These are phyloP conservation scores for Larix sibirica DNA, from an alignment of 83 land plant species.

Conservation along the genomic window DNA sequence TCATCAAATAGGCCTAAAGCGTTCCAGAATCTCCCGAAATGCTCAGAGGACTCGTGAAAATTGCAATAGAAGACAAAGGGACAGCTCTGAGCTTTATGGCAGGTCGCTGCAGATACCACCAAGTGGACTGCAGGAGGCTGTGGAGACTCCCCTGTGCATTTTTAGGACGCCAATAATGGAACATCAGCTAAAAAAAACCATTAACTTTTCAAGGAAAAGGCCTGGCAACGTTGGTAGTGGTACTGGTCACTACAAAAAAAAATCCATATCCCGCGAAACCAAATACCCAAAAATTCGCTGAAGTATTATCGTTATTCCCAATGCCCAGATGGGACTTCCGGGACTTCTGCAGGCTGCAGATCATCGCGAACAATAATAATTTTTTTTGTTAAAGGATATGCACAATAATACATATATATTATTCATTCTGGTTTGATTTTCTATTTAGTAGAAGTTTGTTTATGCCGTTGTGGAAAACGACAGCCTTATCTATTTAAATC, in stretches of 20 bases:
- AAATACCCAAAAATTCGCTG: constrained; percentile 1
- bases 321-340: constrained; percentile 13
- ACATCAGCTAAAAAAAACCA: background rate
- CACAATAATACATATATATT: no score
- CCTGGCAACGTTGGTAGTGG: background rate
- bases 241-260: background rate
- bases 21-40: no score
- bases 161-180: background rate
- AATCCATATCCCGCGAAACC: no score
- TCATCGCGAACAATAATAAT: background rate
- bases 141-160: no score
- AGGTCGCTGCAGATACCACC: background rate
- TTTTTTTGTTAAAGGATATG: background rate
- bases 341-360: background rate
- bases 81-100: background rate
- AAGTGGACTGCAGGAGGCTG: background rate
- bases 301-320: background rate
- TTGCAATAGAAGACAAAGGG: constrained; percentile 5
- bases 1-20: background rate
- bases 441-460: background rate
- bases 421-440: background rate
- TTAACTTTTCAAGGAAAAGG: background rate
- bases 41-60: background rate
- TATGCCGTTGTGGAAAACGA: background rate
- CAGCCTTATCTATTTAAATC: background rate